A percentile compares a stretch with the other conserved stretches of the same genome.
Conservation (phyloP, 2,329 filamentous ascomycete species). For the Colletotrichum falcatum region DNA sequence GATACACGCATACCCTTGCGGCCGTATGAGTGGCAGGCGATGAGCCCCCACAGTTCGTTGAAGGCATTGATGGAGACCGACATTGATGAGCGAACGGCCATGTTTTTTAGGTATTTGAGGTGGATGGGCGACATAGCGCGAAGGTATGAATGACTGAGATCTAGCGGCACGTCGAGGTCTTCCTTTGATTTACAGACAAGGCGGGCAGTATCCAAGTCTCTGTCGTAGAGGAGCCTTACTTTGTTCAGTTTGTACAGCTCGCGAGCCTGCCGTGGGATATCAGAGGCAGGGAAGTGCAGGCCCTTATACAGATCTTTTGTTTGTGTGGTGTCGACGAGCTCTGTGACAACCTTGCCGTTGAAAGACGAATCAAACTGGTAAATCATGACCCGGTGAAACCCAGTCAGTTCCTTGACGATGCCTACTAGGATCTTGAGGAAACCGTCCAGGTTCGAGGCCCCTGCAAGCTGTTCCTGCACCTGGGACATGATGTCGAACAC, state of each 20-base stretch:
- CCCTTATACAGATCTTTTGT: constrained; percentile 90
- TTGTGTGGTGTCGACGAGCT: constrained; percentile 82
- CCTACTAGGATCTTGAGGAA: constrained; percentile 87
- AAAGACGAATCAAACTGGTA: constrained; percentile 88
- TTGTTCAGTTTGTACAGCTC: constrained; percentile 94
- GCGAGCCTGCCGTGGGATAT: constrained; percentile 86
- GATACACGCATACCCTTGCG: constrained; percentile 86
- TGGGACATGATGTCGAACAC: constrained; percentile 94
- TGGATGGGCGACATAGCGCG: constrained; percentile 93
- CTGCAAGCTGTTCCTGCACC: constrained; percentile 86
- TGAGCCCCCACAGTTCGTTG: constrained; percentile 86
- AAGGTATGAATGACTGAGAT: constrained; percentile 87
- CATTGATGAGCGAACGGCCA: constrained; percentile 95
- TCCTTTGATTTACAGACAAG: constrained; percentile 82
- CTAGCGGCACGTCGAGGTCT: constrained; percentile 80
- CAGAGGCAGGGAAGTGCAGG: constrained; percentile 87
- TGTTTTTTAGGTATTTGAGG: constrained; percentile 87
- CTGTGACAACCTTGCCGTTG: constrained; percentile 89
- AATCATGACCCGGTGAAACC: constrained; percentile 92
- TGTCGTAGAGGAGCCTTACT: constrained; percentile 87
- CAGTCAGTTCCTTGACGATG: constrained; percentile 88
- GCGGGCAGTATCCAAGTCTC: constrained; percentile 82
- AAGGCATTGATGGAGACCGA: constrained; percentile 93
- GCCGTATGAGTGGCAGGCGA: constrained; percentile 88
- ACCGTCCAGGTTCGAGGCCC: constrained; percentile 75